These are phyloP conservation scores for Annulohypoxylon moriforme DNA, from an alignment of 495 filamentous ascomycete species.

Conservation along the genomic window DNA sequence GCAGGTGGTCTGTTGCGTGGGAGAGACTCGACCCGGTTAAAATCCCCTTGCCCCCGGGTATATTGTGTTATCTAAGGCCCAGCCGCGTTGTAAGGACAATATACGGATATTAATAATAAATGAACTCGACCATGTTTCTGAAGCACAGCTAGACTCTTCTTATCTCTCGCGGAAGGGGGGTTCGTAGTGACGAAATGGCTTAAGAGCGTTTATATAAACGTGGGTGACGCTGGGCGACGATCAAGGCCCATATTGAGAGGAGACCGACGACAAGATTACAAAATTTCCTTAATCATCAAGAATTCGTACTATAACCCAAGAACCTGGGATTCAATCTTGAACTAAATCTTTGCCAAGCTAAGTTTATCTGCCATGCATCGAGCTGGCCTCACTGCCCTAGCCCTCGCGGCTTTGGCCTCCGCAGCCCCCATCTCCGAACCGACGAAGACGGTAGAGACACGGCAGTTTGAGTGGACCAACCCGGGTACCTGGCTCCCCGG, in stretches of 20 bases:
- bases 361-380: constrained; percentile 40
- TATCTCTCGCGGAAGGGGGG: constrained; percentile 40
- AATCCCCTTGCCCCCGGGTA: constrained; percentile 44
- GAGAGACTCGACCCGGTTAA: constrained; percentile 49
- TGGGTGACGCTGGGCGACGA: constrained; percentile 33
- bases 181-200: constrained; percentile 28
- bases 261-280: constrained; percentile 11
- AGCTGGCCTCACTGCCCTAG: constrained; percentile 39
- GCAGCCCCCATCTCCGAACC: constrained; percentile 45
- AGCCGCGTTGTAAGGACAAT: constrained; percentile 40
- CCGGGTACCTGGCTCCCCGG: constrained; percentile 31
- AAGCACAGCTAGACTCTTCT: constrained; percentile 35
- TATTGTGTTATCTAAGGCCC: constrained; percentile 44
- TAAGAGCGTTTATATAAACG: constrained; percentile 36
- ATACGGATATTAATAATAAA: constrained; percentile 50
- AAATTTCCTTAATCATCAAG: constrained; percentile 13
- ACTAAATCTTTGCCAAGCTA: constrained; percentile 12
- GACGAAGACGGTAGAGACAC: constrained; percentile 35
- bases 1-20: constrained; percentile 40
- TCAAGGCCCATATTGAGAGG: constrained; percentile 28
- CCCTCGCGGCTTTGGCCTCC: constrained; percentile 44
- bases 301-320: constrained; percentile 11
- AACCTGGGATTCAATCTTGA: constrained; percentile 19
- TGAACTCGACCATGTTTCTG: constrained; percentile 43
- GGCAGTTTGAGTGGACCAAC: constrained; percentile 22